Base-by-base conservation (phyloP, 352 stramenopile genomes). In the Phytophthora ramorum region DNA sequence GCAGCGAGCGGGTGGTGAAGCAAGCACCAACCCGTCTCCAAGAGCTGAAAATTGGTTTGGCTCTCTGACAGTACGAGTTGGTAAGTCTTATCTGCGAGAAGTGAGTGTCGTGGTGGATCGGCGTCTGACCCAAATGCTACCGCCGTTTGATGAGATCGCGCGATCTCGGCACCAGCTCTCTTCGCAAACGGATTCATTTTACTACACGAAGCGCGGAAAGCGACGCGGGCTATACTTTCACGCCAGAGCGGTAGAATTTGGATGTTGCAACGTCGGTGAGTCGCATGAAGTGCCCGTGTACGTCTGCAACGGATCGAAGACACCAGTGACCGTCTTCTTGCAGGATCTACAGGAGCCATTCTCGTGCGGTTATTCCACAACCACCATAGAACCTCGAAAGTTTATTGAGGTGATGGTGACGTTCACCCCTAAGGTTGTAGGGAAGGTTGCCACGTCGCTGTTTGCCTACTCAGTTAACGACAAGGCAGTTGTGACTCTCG, bases 321-420 rank as follows among this genome's bases (percentile, higher is more conserved):
- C 69, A 37, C 82, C 86, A 14, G 92, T 94, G 79, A 94, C 88
- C 3, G 88, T 96, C 16, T 93, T 96, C 56, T 65, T 96, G 47
- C 86, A 95, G 62, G 76, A 85, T 35, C 63, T 96, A 4, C 79
- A 87, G 50, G 81, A 90, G 8, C 88, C 88, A 4, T 96, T 94
- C 51, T 85, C 78, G 30, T 94, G 86, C 58, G 59, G 46, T 12
- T 95, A 94, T 68, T 71, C 81, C 46, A 88, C 85, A 30, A 92
- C 85, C 1, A 95, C 86, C 10, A 83, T 96, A n/a, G 80, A 90
- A 43, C 74, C 86, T 44, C 75, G 82, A 17, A 95, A 94, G 63
- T 96, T 94, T 61, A 94, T 96, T 46, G 85, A 94, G 56, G 78
- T 96, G 3, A 79, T 86, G 17, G 76, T 96, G 24, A 78, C 67